Evolutionary conservation across 2,329 filamentous ascomycete species (phyloP).

Genomic region (Fusarium sp.): DNA sequence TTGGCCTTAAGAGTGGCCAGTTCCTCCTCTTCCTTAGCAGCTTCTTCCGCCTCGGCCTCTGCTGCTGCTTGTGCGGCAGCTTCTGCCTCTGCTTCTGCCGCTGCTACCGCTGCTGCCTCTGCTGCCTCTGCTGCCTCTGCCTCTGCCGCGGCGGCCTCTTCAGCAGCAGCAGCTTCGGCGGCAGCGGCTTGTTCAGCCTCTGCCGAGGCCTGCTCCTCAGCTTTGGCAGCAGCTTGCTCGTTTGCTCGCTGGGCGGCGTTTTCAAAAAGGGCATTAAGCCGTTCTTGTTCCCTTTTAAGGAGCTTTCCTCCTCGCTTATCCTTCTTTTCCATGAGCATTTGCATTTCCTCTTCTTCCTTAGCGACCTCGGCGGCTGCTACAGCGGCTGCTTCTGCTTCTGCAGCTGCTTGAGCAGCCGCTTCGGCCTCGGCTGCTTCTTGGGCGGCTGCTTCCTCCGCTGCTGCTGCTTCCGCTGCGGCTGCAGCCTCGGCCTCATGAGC

Average conservation of each 20-base stretch:
- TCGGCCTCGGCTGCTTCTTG: constrained; percentile 30
- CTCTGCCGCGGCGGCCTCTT: constrained; percentile 3
- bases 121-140: constrained; percentile 17
- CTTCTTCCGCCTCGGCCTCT: constrained; percentile 25
- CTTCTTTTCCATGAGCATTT: constrained; percentile 24
- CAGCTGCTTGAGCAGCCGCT: constrained; percentile 23
- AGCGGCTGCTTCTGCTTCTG: constrained; percentile 23
- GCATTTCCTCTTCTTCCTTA: constrained; percentile 33
- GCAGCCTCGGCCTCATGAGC: constrained; percentile 23
- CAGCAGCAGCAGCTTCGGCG: constrained; percentile 38
- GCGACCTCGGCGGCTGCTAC: constrained; percentile 21
- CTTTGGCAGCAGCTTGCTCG: constrained; percentile 21
- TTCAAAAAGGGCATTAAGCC: constrained; percentile 28
- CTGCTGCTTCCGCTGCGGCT: constrained; percentile 10
- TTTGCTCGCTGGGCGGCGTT: constrained; percentile 27
- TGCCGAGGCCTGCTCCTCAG: background rate
- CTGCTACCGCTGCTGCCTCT: constrained; percentile 32
- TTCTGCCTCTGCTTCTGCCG: constrained; percentile 30
- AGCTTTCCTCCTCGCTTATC: constrained; percentile 8
- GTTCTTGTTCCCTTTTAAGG: constrained; percentile 44
- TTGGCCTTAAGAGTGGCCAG: constrained; percentile 34
- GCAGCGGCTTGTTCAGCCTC: constrained; percentile 7
- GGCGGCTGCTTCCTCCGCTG: constrained; percentile 12
- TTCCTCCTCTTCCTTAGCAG: constrained; percentile 41
- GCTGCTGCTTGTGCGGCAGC: constrained; percentile 33